Base-by-base conservation (phyloP, 495 filamentous ascomycete species). In the Aspergillus sclerotiicarbonarius region DNA sequence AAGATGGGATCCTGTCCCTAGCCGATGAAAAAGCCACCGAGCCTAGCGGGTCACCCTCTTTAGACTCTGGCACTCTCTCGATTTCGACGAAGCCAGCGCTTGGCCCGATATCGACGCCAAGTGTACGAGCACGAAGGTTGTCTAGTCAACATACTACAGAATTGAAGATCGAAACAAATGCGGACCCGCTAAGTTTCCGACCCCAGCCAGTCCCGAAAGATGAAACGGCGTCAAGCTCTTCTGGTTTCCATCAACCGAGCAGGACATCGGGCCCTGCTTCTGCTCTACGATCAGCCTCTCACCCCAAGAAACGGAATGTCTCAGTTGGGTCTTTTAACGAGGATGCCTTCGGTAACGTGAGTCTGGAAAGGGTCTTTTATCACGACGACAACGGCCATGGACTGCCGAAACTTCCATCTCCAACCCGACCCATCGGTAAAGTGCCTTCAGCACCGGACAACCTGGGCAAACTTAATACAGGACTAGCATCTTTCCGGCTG, bases 161-260 rank as follows among this genome's bases (percentile, higher is more conserved):
- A 66, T 78, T 98, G 59, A 97, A 90, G 73, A 97, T 98, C 37
- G 91, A 98, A 69, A 96, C 92, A 2, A 79, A 80, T 32, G 66
- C 72, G 31, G 63, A 62, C 15, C 61, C 57, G 16, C 49, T 53
- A 3, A 59, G 57, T 4, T 61, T 51, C 43, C 64, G 49, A 41
- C 70, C 69, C 13, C 68, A 66, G 16, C 65, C 65, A 15, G 59
- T 69, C 12, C 73, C 68, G 13, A 71, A 71, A 46, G 70, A 75
- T 51, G 65, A 69, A 15, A 60, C 13, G 66, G 67, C 19, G n/a
- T 68, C 19, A 47, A 41, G 37, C 37, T 41, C 37, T 41, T 41
- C 37, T 41, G 13, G 12, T n/a, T 15, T 67, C 15, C 57, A 62
- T 32, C 57, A 63, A 10, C 9, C 62, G 25, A 60, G 51, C 10